These are phyloP conservation scores for Zea luxurians DNA, from an alignment of 176 grass and related monocot species.

Conservation along the genomic window DNA sequence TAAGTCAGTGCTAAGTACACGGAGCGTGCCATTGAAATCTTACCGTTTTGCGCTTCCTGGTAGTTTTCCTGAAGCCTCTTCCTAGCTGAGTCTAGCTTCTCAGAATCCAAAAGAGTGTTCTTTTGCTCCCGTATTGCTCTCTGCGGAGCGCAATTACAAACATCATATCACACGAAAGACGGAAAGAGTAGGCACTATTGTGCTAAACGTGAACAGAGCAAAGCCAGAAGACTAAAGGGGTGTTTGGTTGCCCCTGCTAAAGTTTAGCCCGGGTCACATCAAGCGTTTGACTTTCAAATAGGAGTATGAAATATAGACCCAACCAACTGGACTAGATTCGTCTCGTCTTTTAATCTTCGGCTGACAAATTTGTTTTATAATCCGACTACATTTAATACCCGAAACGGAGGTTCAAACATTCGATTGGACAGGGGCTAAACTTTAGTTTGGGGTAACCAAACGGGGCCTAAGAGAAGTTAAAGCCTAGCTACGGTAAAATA, in stretches of 20 bases:
- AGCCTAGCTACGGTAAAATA: no score
- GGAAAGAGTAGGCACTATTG: not conserved
- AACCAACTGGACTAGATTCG: no score
- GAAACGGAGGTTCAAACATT: no score
- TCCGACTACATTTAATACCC: no score
- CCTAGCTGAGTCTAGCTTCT: conserved; percentile 1
- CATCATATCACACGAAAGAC: not conserved
- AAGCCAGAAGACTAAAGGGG: conserved; percentile 6
- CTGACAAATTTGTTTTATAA: no score
- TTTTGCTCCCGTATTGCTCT: conserved; percentile 17
- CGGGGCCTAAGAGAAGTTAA: not conserved
- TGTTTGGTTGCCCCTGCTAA: no score
- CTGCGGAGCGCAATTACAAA: not conserved
- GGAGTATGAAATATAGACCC: no score
- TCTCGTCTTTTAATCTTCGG: no score
- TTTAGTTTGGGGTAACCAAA: no score
- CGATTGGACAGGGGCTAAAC: no score
- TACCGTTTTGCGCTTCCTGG: conserved; percentile 43
- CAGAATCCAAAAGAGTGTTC: not conserved
- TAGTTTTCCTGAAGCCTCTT: conserved; percentile 12
- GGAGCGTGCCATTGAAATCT: not conserved
- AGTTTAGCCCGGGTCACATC: no score
- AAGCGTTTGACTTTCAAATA: no score
- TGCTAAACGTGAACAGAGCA: not conserved
- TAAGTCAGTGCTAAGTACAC: not conserved